These are phyloP conservation scores for Didymella segeticola DNA, from an alignment of 2,329 filamentous ascomycete species.

Conservation along the genomic window DNA sequence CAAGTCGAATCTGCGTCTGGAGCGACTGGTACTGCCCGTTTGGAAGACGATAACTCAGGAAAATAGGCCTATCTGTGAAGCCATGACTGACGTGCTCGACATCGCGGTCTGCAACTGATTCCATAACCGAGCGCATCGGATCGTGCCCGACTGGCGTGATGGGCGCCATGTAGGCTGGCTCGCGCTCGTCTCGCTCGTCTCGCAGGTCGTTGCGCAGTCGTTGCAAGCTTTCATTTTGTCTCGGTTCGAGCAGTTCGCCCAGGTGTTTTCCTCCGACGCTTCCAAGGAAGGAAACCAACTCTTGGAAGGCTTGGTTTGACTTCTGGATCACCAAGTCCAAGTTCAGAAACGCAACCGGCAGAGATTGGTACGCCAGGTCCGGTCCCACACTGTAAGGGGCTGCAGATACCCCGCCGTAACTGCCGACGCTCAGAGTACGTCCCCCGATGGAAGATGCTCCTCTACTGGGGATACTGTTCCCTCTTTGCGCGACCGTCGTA, in stretches of 20 bases:
- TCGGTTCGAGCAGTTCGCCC: constrained; percentile 52
- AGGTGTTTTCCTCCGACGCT: constrained; percentile 51
- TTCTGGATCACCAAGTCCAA: constrained; percentile 57
- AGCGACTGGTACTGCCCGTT: constrained; percentile 45
- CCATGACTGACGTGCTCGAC: constrained; percentile 54
- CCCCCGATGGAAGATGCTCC: constrained; percentile 23
- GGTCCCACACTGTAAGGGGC: constrained; percentile 33
- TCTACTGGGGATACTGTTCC: constrained; percentile 23
- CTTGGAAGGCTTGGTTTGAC: constrained; percentile 54
- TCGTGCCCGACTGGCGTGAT: constrained; percentile 55
- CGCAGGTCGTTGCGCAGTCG: constrained; percentile 54
- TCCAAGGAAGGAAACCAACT: constrained; percentile 50
- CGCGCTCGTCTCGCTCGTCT: constrained; percentile 55
- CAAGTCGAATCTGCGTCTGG: constrained; percentile 46
- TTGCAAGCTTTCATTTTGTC: constrained; percentile 53
- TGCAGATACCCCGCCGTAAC: constrained; percentile 24
- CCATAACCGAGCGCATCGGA: constrained; percentile 50
- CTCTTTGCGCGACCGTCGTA: constrained; percentile 27
- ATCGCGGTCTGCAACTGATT: constrained; percentile 51
- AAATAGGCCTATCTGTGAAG: constrained; percentile 51
- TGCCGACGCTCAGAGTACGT: constrained; percentile 23
- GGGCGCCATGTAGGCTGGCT: constrained; percentile 59
- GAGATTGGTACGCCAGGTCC: constrained; percentile 36
- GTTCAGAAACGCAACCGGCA: constrained; percentile 53
- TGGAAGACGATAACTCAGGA: constrained; percentile 49